A percentile compares a stretch with the other conserved stretches of the same genome.
Conservation (phyloP, 768 basidiomycete genomes). For the Sistotremastrum niveocremeum region DNA sequence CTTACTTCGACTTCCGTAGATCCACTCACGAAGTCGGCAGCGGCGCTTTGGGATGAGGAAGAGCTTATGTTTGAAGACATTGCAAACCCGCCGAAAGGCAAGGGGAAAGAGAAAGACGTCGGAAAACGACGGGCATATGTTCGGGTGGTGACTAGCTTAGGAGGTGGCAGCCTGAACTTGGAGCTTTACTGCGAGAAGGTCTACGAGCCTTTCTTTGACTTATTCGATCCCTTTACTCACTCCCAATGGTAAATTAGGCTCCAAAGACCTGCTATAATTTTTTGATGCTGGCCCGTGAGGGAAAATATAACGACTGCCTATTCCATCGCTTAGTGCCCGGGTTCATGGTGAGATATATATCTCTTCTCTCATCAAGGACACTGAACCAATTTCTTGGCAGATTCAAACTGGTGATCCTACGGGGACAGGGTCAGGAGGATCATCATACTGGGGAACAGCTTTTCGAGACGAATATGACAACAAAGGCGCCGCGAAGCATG, state of each 20-base stretch:
- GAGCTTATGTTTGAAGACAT: constrained; percentile 98
- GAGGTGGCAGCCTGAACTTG: constrained; percentile 70
- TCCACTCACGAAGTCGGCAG: constrained; percentile 54
- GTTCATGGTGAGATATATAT: constrained; percentile 60
- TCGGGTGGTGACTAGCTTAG: constrained; percentile 86
- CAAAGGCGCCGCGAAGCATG: constrained; percentile 81
- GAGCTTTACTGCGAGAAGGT: constrained; percentile 87
- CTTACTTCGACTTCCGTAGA: constrained; percentile 88
- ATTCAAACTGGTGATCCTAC: constrained; percentile 98
- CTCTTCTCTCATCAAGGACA: not conserved
- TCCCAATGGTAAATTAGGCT: constrained; percentile 35
- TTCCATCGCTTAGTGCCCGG: constrained; percentile 92
- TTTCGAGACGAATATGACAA: constrained; percentile 90
- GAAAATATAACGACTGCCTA: constrained; percentile 79
- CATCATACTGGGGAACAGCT: constrained; percentile 88
- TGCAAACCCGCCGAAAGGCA: constrained; percentile 62
- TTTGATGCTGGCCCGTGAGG: constrained; percentile 78
- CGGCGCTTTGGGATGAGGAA: constrained; percentile 97
- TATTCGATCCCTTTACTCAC: not conserved
- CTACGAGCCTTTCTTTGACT: constrained; percentile 1
- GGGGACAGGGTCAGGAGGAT: constrained; percentile 87
- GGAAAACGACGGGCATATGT: constrained; percentile 89
- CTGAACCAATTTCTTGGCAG: constrained; percentile 24
- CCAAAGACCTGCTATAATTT: constrained; percentile 99
- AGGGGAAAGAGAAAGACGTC: constrained; percentile 88